A percentile compares a stretch with the other conserved stretches of the same genome.
Evolutionary conservation across 2,329 filamentous ascomycete species (phyloP).

Genomic region (Alternaria burnsii): DNA sequence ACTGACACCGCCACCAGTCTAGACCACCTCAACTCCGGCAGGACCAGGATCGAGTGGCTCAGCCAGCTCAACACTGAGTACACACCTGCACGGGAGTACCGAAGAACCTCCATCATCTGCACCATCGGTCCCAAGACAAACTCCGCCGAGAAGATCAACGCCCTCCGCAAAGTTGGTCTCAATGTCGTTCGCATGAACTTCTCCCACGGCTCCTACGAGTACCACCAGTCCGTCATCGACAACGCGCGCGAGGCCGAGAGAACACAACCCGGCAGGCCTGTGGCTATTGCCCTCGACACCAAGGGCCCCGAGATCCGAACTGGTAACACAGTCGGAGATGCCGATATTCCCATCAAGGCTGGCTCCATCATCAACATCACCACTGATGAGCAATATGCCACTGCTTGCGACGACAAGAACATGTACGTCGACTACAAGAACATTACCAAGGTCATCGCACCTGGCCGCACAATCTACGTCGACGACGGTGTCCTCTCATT

Average conservation of each 20-base stretch:
- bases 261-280: constrained; percentile 78
- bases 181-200: constrained; percentile 99
- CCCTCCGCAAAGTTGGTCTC: constrained; percentile 86
- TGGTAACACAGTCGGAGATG: constrained; percentile 74
- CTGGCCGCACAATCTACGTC: constrained; percentile 94
- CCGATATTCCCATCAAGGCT: constrained; percentile 80
- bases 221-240: constrained; percentile 98
- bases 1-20: constrained; percentile 31
- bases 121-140: constrained; percentile 99
- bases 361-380: constrained; percentile 93
- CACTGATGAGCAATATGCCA: constrained; percentile 92
- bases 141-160: constrained; percentile 95
- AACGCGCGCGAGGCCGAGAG: constrained; percentile 88
- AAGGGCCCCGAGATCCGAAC: constrained; percentile 90
- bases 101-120: constrained; percentile 97
- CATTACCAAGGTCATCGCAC: constrained; percentile 96
- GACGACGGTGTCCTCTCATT: constrained; percentile 98
- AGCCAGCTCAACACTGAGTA: constrained; percentile 88
- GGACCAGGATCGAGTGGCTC: constrained; percentile 75
- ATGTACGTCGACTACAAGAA: constrained; percentile 99
- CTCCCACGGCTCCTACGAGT: constrained; percentile 91
- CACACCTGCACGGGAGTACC: constrained; percentile 86
- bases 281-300: constrained; percentile 91
- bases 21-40: constrained; percentile 80
- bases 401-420: constrained; percentile 84